Conservation (phyloP, 768 basidiomycete species). For the Hericium erinaceus region DNA sequence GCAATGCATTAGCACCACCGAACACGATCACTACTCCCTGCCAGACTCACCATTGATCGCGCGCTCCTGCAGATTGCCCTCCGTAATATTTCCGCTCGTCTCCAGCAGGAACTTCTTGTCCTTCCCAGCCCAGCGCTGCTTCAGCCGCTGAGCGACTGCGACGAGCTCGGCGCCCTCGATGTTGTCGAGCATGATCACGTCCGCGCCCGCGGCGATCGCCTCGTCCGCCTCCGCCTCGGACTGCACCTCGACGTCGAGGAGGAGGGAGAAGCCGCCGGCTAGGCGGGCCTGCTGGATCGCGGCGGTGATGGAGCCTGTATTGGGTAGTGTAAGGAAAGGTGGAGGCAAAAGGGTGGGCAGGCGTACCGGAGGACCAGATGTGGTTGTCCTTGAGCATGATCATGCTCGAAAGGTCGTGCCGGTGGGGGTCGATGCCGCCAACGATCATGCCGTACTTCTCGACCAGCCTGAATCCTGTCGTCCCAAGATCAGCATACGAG, state of each 20-base stretch:
- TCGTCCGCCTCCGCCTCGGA: constrained; percentile 89
- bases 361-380: constrained; percentile 87
- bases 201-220: constrained; percentile 93
- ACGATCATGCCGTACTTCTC: constrained; percentile 99
- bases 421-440: constrained; percentile 91
- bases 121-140: constrained; percentile 70
- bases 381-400: constrained; percentile 99
- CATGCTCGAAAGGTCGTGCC: constrained; percentile 97
- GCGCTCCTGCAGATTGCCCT: constrained; percentile 69
- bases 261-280: constrained; percentile 85
- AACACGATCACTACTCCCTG: no score
- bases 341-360: no score
- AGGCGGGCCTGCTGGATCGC: constrained; percentile 80
- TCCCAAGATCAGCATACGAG: background rate
- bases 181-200: constrained; percentile 94
- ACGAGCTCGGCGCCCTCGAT: constrained; percentile 71
- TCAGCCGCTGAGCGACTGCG: constrained; percentile 58
- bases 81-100: constrained; percentile 92
- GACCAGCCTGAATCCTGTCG: constrained; percentile 79
- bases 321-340: background rate
- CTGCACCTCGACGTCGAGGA: constrained; percentile 89
- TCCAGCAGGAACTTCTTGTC: constrained; percentile 78
- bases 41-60: constrained; percentile 63
- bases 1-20: background rate
- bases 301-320: constrained; percentile 71